These are phyloP conservation scores for Barbarea vulgaris DNA, from an alignment of 345 rosid species.

Conservation along the genomic window DNA sequence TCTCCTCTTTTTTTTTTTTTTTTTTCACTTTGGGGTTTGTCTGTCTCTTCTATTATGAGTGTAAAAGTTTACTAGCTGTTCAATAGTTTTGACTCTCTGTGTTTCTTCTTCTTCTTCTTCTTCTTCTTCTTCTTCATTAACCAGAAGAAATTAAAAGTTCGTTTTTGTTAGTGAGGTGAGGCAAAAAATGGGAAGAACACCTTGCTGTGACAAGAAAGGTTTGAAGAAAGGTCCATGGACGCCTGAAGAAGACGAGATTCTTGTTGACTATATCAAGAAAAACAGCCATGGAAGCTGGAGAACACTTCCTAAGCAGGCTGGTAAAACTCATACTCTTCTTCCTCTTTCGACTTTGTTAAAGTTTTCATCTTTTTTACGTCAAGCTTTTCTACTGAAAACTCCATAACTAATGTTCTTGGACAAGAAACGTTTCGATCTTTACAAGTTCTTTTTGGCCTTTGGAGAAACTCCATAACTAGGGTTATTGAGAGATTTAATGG, in stretches of 20 bases:
- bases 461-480: not conserved
- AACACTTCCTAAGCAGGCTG: slow-evolving; percentile 87
- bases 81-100: slow-evolving; percentile 7
- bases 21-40: slow-evolving; percentile 29
- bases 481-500: not conserved
- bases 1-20: slow-evolving; percentile 4
- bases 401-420: not conserved
- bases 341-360: not conserved
- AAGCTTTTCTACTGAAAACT: not conserved
- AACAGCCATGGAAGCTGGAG: slow-evolving; percentile 98
- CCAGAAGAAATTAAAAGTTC: not conserved
- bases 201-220: slow-evolving; percentile 83
- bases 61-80: slow-evolving; percentile 18
- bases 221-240: slow-evolving; percentile 99
- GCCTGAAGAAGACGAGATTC: slow-evolving; percentile 89
- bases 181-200: slow-evolving; percentile 78
- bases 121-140: not conserved
- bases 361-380: not conserved
- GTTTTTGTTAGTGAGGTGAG: slow-evolving; percentile 20
- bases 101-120: slow-evolving; percentile 4
- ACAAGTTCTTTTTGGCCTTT: not conserved
- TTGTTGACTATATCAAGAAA: slow-evolving; percentile 63
- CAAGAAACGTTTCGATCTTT: not conserved
- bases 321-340: slow-evolving; percentile 35
- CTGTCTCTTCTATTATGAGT: slow-evolving; percentile 23